Base-by-base conservation (phyloP, 1,139 yeast genomes). In the Candida sp. region DNA sequence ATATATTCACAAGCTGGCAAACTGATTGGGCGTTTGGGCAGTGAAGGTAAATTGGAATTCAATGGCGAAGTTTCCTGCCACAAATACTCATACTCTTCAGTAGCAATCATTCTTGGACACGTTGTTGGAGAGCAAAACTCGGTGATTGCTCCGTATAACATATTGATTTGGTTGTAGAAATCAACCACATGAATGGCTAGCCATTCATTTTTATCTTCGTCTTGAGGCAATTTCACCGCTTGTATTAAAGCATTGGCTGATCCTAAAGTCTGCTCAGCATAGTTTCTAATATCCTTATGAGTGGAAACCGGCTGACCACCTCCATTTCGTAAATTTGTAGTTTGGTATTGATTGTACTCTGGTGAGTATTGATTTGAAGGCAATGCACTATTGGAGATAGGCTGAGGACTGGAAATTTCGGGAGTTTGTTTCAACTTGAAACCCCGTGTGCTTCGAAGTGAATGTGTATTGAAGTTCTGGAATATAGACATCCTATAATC, bases 91-190 rank as follows among this genome's bases (percentile, higher is more conserved):
- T 90, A 93, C 66, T 90, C 97, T 48, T 86, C 95, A 0, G 98
- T 91, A 11, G 99, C 99, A 45, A 87, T 89, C 99, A 93, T 93
- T 47, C 95, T 70, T 3, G 99, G 98, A 62, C 99, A 93, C 2
- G 96, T 79, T 19, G 70, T 65, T 1, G 98, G 97, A 0, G 97
- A 88, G 63, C 99, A 93, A 58, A 93, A 91, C 66, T 90, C 97
- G 1, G 99, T 91, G 48, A 95, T 87, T 5, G 98, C 84, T 9
- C 98, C 97, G 58, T 93, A 93, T 5, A 93, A 73, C 99, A 93
- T 93, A 64, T 93, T 93, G 56, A 91, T 85, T 63, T 93, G 99
- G 61, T 91, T 91, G 68, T 87, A 93, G 60, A 93, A 93, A 61
- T 86, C 91, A 15, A 84, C 93, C 33, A 84, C 86, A 60, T 93